Conservation (phyloP, 768 basidiomycete genomes). For the Suillus subluteus region DNA sequence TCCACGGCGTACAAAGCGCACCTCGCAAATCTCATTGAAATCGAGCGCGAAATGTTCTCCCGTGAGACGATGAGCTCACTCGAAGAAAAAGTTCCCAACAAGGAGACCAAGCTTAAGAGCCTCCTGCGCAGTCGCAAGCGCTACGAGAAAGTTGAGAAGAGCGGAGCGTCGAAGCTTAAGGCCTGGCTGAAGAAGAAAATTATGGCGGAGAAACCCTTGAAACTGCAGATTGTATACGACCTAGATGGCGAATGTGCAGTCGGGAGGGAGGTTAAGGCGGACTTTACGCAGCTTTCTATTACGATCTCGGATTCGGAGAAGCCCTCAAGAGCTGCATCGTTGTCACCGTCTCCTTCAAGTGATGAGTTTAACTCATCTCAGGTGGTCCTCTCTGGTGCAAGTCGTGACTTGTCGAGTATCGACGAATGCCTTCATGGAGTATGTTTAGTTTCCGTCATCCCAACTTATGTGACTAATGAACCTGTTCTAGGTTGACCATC, state of each 20-base stretch:
- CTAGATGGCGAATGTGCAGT: slow-evolving; percentile 46
- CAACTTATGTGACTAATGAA: slow-evolving; percentile 14
- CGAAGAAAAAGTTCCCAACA: slow-evolving; percentile 29
- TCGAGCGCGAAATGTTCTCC: slow-evolving; percentile 37
- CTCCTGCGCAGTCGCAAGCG: slow-evolving; percentile 48
- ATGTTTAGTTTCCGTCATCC: slow-evolving; percentile 27
- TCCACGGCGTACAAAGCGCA: slow-evolving; percentile 40
- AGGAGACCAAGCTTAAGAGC: slow-evolving; percentile 45
- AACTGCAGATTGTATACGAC: slow-evolving; percentile 44
- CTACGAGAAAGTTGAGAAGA: slow-evolving; percentile 32
- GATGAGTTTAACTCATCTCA: slow-evolving; percentile 47
- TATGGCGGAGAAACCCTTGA: slow-evolving; percentile 39
- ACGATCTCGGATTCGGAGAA: slow-evolving; percentile 30
- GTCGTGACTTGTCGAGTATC: slow-evolving; percentile 60
- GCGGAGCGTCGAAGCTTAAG: slow-evolving; percentile 55
- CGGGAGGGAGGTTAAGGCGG: slow-evolving; percentile 38
- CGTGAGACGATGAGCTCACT: slow-evolving; percentile 22
- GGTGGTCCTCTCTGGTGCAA: slow-evolving; percentile 53
- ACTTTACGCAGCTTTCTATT: slow-evolving; percentile 22
- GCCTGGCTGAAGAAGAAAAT: slow-evolving; percentile 70
- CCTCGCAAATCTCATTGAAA: slow-evolving; percentile 38
- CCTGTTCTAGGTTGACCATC: slow-evolving; percentile 53
- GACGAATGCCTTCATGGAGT: slow-evolving; percentile 58
- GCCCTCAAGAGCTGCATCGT: slow-evolving; percentile 12
- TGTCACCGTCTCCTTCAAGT: slow-evolving; percentile 9